phyloP scores from a whole-genome alignment of 2,329 filamentous ascomycete genomes.

The Rutstroemia sp. region DNA sequence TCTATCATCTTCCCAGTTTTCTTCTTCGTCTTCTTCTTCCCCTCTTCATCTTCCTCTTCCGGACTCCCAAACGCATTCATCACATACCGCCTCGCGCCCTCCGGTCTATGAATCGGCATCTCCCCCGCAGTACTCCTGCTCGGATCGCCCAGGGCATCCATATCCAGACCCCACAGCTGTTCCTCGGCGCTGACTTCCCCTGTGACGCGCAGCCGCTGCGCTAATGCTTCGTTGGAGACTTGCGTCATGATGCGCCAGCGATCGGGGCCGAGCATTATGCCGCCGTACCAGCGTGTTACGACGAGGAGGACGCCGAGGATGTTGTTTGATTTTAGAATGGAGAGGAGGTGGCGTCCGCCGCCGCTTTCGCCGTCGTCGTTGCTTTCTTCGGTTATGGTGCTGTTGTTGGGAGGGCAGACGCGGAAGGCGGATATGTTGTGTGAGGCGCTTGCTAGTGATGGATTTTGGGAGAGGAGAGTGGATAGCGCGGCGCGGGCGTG shows the following conservation, averaged over 20 bases:
- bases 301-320: constrained; percentile 48
- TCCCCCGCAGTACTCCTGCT: constrained; percentile 29
- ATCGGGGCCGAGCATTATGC: constrained; percentile 53
- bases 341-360: constrained; percentile 48
- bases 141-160: constrained; percentile 37
- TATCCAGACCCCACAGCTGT: constrained; percentile 53
- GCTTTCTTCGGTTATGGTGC: constrained; percentile 21
- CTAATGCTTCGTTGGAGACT: constrained; percentile 46
- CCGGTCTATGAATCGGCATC: constrained; percentile 68
- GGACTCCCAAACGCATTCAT: constrained; percentile 48
- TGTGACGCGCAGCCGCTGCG: constrained; percentile 40
- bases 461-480: constrained; percentile 40
- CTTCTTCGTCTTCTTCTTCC: constrained; percentile 36
- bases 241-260: constrained; percentile 56
- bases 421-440: constrained; percentile 42
- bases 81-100: constrained; percentile 55
- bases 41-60: constrained; percentile 17
- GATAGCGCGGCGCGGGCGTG: constrained; percentile 39
- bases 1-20: constrained; percentile 44
- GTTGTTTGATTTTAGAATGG: constrained; percentile 44
- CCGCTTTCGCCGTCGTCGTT: constrained; percentile 54
- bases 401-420: constrained; percentile 14
- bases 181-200: constrained; percentile 38
- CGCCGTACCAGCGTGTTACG: constrained; percentile 55
- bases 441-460: constrained; percentile 43